Evolutionary conservation across 2,329 filamentous ascomycete genomes (phyloP).

Genomic region (Colletotrichum sp.): DNA sequence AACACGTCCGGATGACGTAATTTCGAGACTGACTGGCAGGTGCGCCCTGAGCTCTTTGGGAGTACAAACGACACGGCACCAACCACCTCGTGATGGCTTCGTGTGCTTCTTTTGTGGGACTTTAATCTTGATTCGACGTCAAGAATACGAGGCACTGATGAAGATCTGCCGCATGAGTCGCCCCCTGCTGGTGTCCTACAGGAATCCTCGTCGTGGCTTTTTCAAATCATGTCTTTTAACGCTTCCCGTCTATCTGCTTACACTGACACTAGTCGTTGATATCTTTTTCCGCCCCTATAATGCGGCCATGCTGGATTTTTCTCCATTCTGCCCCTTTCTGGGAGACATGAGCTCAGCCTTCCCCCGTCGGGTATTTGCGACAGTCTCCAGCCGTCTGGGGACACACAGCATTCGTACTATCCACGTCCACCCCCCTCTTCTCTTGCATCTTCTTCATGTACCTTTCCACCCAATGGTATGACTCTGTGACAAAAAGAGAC

Average conservation of each 20-base stretch:
- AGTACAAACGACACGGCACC: neutral
- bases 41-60: neutral
- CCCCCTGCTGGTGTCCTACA: neutral
- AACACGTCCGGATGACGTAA: neutral
- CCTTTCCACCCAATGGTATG: slow-evolving; percentile 13
- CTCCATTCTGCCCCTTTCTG: neutral
- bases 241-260: slow-evolving; percentile 21
- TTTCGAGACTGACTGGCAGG: neutral
- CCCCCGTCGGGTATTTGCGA: slow-evolving; percentile 9
- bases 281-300: slow-evolving; percentile 13
- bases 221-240: slow-evolving; percentile 21
- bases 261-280: slow-evolving; percentile 19
- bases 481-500: slow-evolving; percentile 12
- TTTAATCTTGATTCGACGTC: neutral
- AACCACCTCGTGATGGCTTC: neutral
- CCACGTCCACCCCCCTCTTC: neutral
- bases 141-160: neutral
- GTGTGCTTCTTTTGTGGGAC: neutral
- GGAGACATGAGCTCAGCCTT: neutral
- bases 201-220: neutral
- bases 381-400: neutral
- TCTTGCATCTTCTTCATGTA: slow-evolving; percentile 5
- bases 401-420: neutral
- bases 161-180: neutral
- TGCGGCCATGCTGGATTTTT: slow-evolving; percentile 4